A percentile compares a stretch with the other conserved stretches of the same genome.
Conservation (phyloP, 805 yeast genomes). For the Yamadazyma philogaea region DNA sequence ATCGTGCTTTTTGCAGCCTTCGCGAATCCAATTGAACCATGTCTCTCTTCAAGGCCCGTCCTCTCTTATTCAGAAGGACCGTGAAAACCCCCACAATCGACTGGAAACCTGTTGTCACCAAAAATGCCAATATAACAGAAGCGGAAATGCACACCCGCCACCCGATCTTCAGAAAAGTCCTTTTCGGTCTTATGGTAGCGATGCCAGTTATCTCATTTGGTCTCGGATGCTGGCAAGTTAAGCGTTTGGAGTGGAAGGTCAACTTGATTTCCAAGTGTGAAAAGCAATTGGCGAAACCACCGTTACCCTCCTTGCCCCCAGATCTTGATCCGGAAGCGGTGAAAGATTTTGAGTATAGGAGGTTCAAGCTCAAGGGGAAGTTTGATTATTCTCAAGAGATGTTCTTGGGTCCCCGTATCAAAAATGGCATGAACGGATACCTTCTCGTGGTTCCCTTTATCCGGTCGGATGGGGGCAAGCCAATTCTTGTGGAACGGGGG, state of each 20-base stretch:
- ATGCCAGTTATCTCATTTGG: slow-evolving; percentile 88
- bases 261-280: slow-evolving; percentile 79
- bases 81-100: slow-evolving; percentile 70
- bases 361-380: slow-evolving; percentile 71
- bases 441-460: slow-evolving; percentile 77
- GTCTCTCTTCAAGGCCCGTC: slow-evolving; percentile 1
- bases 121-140: slow-evolving; percentile 30
- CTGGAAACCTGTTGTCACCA: slow-evolving; percentile 75
- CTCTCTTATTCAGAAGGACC: slow-evolving; percentile 16
- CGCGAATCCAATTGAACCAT: slow-evolving; percentile 2
- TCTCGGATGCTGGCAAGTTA: slow-evolving; percentile 91
- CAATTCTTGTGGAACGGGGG: slow-evolving; percentile 83
- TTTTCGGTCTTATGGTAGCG: slow-evolving; percentile 51
- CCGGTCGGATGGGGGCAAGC: slow-evolving; percentile 70
- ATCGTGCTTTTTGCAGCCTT: slow-evolving; percentile 2
- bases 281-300: slow-evolving; percentile 69
- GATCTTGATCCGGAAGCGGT: slow-evolving; percentile 61
- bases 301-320: slow-evolving; percentile 65
- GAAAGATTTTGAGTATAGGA: slow-evolving; percentile 75
- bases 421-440: slow-evolving; percentile 70
- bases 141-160: slow-evolving; percentile 39
- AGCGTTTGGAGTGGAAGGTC: slow-evolving; percentile 84
- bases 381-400: slow-evolving; percentile 84
- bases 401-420: slow-evolving; percentile 85
- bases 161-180: slow-evolving; percentile 34